Conservation (phyloP, 2,329 filamentous ascomycete genomes). For the Fusarium sp. region DNA sequence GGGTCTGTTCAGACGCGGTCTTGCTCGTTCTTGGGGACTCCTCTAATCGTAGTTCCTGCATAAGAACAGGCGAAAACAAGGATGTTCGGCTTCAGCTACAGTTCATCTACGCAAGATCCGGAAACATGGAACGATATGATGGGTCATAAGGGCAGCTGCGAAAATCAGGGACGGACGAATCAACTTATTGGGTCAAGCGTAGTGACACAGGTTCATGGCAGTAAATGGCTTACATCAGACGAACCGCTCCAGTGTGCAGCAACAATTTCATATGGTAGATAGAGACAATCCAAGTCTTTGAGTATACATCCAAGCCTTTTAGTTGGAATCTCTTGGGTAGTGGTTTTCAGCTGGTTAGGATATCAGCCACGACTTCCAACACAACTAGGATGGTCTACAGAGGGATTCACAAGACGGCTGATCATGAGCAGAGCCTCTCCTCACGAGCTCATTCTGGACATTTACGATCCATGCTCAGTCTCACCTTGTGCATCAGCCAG, state of each 20-base stretch:
- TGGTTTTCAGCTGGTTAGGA: too few relatives aligned
- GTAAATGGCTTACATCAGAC: not conserved
- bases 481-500: constrained; percentile 22
- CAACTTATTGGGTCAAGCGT: constrained; percentile 7
- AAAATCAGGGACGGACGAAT: constrained; percentile 3
- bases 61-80: not conserved
- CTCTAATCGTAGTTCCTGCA: not conserved
- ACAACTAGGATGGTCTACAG: too few relatives aligned
- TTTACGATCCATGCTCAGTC: constrained; percentile 19
- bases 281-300: too few relatives aligned
- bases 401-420: too few relatives aligned
- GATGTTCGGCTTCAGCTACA: not conserved
- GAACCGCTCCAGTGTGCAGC: too few relatives aligned
- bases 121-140: not conserved
- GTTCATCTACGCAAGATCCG: not conserved
- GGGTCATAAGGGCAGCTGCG: not conserved
- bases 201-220: constrained; percentile 2
- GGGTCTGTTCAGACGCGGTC: not conserved
- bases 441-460: constrained; percentile 27
- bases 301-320: too few relatives aligned
- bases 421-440: not conserved
- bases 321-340: too few relatives aligned
- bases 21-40: not conserved
- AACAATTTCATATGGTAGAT: too few relatives aligned
- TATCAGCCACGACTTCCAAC: too few relatives aligned